Base-by-base conservation (phyloP, 148 eudicot genomes). In the Rhododendron kiyosumense region DNA sequence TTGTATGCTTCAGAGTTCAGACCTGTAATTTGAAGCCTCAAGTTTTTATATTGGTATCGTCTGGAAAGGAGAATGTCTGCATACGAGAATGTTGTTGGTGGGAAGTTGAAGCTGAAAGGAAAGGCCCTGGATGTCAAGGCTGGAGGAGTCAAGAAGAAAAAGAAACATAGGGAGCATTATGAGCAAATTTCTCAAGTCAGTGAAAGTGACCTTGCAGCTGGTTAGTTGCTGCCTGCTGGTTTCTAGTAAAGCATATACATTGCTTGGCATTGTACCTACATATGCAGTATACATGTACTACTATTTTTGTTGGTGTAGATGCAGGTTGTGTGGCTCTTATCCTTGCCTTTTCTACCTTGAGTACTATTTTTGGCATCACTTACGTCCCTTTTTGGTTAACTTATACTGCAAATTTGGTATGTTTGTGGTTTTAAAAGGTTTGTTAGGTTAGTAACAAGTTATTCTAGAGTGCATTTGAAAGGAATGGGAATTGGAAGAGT, bases 51-150 rank as follows among this genome's bases (percentile, higher is more conserved):
- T 75, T 74, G 4, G 17, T 24, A 49, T 75, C 43, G 36, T 78
- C 30, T 28, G 3, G 54, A 71, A 81, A 91, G 91, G 71, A 86
- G 86, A 67, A 93, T 94, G 98, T 95, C 99, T 18, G 91, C 89
- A n/a, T 96, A 89, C 77, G 97, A 94, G 49, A 92, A 92, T 87
- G 94, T 96, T 85, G 92, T 94, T 83, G 93, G 91, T 73, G 99
- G 99, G 86, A 96, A 95, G 91, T 91, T 95, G 89, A 96, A 92
- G 88, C 89, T 95, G 78, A 96, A 96, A 88, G 99, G 99, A 51
- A 96, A 95, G 85, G 94, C 99, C 46, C 85, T 96, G 88, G 96
- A 94, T 84, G 98, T 95, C 89, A 94, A 93, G 89, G 91, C 91
- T 73, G 94, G 91, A 36, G 89, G 94, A 30, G 48, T 93, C 24